phyloP scores from a whole-genome alignment of 352 stramenopile species.

The Phytophthora colocasiae region DNA sequence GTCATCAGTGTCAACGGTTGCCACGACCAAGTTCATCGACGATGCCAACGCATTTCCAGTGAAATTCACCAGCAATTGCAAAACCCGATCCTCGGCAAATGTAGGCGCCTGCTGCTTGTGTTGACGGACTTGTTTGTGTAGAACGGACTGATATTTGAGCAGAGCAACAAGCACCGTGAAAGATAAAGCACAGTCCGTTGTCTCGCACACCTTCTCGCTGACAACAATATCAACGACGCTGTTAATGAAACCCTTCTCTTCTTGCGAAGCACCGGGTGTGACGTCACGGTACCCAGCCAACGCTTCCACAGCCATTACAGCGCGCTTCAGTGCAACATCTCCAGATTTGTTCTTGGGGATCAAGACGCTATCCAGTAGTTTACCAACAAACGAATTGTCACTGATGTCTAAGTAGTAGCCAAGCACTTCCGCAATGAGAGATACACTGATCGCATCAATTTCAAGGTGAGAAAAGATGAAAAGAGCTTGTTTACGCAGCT shows the following conservation, averaged over 20 bases:
- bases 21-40: constrained; percentile 56
- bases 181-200: constrained; percentile 25
- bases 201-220: constrained; percentile 26
- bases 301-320: constrained; percentile 46
- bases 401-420: constrained; percentile 39
- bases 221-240: constrained; percentile 34
- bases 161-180: constrained; percentile 60
- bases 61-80: constrained; percentile 36
- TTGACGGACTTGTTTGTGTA: constrained; percentile 21
- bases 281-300: constrained; percentile 31
- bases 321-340: constrained; percentile 25
- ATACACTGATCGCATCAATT: constrained; percentile 9
- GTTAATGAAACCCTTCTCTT: constrained; percentile 46
- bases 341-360: constrained; percentile 1
- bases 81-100: constrained; percentile 1
- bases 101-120: constrained; percentile 18
- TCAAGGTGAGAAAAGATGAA: constrained; percentile 37
- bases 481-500: constrained; percentile 20
- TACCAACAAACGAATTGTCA: constrained; percentile 38
- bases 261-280: constrained; percentile 13
- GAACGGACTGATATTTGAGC: constrained; percentile 57
- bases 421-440: constrained; percentile 41
- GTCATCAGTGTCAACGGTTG: constrained; percentile 9
- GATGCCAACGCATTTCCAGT: constrained; percentile 43
- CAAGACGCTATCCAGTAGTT: constrained; percentile 40